Evolutionary conservation across 106 monocot genomes (phyloP), one percentile per base, ranked within the genome.

Genomic region (Apostasia shenzhenica): DNA sequence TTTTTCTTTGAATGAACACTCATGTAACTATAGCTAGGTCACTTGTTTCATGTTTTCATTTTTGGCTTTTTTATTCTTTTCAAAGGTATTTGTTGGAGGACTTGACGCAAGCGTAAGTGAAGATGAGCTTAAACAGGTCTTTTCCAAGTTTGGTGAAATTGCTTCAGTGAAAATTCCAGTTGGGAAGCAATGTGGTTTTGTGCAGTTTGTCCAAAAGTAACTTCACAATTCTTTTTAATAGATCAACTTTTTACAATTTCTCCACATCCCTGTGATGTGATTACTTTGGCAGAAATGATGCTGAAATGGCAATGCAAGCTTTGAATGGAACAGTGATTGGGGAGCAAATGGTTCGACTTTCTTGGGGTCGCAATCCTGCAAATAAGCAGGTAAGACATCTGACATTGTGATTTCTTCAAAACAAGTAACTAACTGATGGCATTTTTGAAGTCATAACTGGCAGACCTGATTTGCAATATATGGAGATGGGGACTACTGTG

Each of bases 101-200:
- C 89, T 89, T 45, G 89, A 89, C 57, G 80, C 89, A 67, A 80
- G 74, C 61, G 78, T 82, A 38, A 89, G 82, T 61, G 89, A 89
- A 60, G 89, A 89, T 4, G 89, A 89, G 42, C 85, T 89, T 14
- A 80, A 77, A 75, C 77, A 78, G 61, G 74, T 75, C 1, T 89
- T 89, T 45, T 80, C 85, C 59, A 74, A 83, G 57, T 85, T 80
- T 72, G 89, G 89, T 64, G 89, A 89, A 38, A 80, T 89, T 56
- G 70, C 75, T 37, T 85, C 85, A 9, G 79, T 89, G 6, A 89
- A 89, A 80, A 85, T 89, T 45, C 89, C 85, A 56, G 64, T 75
- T 70, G 89, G 85, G n/a, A 89, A 89, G 72, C 85, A 89, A 70
- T 89, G 89, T 64, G 89, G 89, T 4, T 89, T 89, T 62, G 89